phyloP scores from a whole-genome alignment of 805 yeast genomes.

The Sugiyamaella qingdaonensis region DNA sequence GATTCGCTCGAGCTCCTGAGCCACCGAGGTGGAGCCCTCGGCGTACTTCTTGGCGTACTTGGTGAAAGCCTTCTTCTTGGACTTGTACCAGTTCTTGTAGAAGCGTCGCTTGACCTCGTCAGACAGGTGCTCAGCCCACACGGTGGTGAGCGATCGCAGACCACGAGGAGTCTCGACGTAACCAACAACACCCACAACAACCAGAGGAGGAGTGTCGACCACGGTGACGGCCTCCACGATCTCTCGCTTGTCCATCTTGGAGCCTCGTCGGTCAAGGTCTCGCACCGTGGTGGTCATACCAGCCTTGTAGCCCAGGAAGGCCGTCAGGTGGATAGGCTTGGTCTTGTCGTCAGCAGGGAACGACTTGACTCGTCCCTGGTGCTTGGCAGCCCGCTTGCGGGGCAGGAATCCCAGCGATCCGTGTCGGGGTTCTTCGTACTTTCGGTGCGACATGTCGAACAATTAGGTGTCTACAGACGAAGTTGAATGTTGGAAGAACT shows the following conservation, averaged over 20 bases:
- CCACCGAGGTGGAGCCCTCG: constrained; percentile 79
- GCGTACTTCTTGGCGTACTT: constrained; percentile 99
- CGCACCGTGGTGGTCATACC: constrained; percentile 99
- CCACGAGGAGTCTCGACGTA: constrained; percentile 99
- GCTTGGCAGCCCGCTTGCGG: constrained; percentile 98
- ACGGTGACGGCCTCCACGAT: constrained; percentile 99
- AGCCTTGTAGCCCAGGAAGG: constrained; percentile 99
- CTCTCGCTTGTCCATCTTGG: constrained; percentile 99
- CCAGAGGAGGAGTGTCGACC: constrained; percentile 98
- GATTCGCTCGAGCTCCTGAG: constrained; percentile 97
- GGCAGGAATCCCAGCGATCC: constrained; percentile 99
- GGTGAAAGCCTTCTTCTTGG: constrained; percentile 99
- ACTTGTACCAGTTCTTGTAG: constrained; percentile 99
- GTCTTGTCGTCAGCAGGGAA: constrained; percentile 98
- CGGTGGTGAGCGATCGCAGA: constrained; percentile 98
- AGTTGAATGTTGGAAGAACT: neutral
- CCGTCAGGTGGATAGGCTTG: constrained; percentile 97
- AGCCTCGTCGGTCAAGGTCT: constrained; percentile 99
- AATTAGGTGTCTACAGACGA: constrained; percentile 7
- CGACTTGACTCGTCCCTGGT: constrained; percentile 98
- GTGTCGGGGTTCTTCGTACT: constrained; percentile 99
- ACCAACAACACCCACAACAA: constrained; percentile 99
- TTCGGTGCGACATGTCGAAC: constrained; percentile 92
- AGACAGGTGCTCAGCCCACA: constrained; percentile 99
- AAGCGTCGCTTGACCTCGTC: constrained; percentile 99